Evolutionary conservation across 352 stramenopile genomes (phyloP).

Genomic region (Globisporangium cystogenes): DNA sequence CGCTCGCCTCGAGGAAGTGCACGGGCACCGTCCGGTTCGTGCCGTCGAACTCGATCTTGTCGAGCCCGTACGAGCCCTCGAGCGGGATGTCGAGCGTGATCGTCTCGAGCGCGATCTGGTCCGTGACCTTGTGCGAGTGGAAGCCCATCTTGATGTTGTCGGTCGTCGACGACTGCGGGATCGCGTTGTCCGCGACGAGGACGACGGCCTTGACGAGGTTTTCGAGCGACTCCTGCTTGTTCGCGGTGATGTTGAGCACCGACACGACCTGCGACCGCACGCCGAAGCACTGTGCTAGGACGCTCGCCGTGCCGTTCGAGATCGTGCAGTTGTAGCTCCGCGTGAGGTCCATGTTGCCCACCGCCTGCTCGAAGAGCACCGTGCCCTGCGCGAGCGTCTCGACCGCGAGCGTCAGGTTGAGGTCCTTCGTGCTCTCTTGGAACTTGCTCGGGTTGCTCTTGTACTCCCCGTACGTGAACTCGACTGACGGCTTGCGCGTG

Average conservation of each 20-base stretch:
- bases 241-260: conserved; percentile 2
- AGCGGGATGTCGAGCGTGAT: conserved; percentile 15
- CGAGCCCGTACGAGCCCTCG: conserved; percentile 7
- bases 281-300: not conserved
- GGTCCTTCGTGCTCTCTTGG: not conserved
- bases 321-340: conserved; percentile 5
- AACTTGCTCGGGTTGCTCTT: conserved; percentile 9
- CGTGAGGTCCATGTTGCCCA: conserved; percentile 13
- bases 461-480: conserved; percentile 17
- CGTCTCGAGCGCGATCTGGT: conserved; percentile 12
- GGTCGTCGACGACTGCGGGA: conserved; percentile 1
- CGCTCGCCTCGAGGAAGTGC: conserved; percentile 6
- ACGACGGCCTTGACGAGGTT: conserved; percentile 13
- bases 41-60: conserved; percentile 5
- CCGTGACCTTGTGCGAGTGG: conserved; percentile 6
- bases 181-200: not conserved
- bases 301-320: no score
- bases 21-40: conserved; percentile 2
- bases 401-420: conserved; percentile 12
- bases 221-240: conserved; percentile 5
- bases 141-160: conserved; percentile 11
- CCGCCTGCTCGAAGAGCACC: conserved; percentile 10
- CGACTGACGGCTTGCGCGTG: not conserved
- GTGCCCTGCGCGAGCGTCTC: conserved; percentile 14
- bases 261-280: not conserved